phyloP scores from a whole-genome alignment of 2,329 filamentous ascomycete species.

The Macrophomina phaseolina region DNA sequence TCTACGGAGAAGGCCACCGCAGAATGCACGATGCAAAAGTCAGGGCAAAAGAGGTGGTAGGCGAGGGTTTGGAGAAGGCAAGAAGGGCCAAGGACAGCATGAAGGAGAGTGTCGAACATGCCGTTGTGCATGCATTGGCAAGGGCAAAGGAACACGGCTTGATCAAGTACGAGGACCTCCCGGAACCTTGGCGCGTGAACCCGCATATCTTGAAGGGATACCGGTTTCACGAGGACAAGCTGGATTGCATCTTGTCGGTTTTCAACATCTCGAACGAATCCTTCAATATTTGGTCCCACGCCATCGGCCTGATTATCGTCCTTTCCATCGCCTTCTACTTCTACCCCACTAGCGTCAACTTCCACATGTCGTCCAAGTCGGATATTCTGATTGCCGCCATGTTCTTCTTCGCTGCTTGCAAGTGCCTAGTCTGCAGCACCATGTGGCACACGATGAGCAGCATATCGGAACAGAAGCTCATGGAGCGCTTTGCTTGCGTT shows the following conservation, averaged over 20 bases:
- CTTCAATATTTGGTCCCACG: constrained; percentile 98
- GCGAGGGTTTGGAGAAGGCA: constrained; percentile 83
- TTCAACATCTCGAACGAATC: constrained; percentile 89
- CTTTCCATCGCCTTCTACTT: constrained; percentile 92
- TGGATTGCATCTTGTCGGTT: constrained; percentile 84
- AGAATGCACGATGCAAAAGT: constrained; percentile 81
- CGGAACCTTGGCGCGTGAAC: constrained; percentile 91
- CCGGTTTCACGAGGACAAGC: constrained; percentile 89
- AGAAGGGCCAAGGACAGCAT: constrained; percentile 73
- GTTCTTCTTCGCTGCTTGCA: constrained; percentile 95
- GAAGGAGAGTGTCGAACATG: constrained; percentile 73
- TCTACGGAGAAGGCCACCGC: constrained; percentile 79
- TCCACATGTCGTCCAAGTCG: constrained; percentile 81
- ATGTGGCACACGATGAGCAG: constrained; percentile 99
- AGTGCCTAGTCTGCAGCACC: constrained; percentile 92
- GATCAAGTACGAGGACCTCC: constrained; percentile 87
- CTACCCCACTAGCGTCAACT: constrained; percentile 87
- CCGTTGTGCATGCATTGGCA: constrained; percentile 77
- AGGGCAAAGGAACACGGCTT: constrained; percentile 80
- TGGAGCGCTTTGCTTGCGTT: constrained; percentile 96
- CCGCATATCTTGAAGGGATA: constrained; percentile 91
- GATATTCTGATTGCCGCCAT: constrained; percentile 90
- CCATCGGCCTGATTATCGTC: constrained; percentile 85
- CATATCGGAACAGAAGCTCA: constrained; percentile 84
- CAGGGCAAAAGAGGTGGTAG: constrained; percentile 75